phyloP scores from a whole-genome alignment of 306 rosid species.

The Corylus avellana region DNA sequence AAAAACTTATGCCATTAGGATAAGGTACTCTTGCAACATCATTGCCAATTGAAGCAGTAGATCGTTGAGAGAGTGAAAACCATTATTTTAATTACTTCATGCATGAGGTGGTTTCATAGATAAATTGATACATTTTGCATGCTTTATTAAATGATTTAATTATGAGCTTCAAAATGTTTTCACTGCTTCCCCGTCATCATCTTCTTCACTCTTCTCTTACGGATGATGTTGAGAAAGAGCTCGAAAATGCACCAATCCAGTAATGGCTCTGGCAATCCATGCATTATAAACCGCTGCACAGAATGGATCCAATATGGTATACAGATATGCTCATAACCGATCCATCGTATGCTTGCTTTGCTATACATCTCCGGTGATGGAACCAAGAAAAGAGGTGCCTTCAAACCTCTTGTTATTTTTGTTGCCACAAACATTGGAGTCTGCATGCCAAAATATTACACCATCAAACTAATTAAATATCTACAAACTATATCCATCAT shows the following conservation, averaged over 20 bases:
- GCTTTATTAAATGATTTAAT: no score
- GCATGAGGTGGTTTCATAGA: no score
- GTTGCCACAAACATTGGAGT: conserved; percentile 31
- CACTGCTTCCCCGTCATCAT: neutral
- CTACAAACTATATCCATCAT: no score
- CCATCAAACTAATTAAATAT: no score
- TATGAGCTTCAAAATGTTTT: no score
- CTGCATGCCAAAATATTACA: conserved; percentile 2
- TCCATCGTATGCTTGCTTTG: conserved; percentile 35
- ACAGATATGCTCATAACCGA: conserved; percentile 27
- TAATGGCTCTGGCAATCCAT: conserved; percentile 15
- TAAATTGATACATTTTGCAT: no score
- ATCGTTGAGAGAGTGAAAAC: no score
- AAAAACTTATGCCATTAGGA: no score
- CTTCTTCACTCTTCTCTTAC: conserved; percentile 3
- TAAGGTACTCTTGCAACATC: no score
- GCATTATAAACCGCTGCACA: conserved; percentile 16
- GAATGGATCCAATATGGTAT: conserved; percentile 34
- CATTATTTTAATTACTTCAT: no score
- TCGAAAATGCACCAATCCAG: neutral
- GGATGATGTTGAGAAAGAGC: neutral
- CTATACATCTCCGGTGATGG: conserved; percentile 25
- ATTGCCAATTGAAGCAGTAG: no score
- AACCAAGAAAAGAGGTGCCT: conserved; percentile 5
- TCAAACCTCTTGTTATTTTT: conserved; percentile 19